A percentile compares a stretch with the other conserved stretches of the same genome.
Evolutionary conservation across 805 yeast species (phyloP).

Genomic region (Schwanniomyces vanrijiae): DNA sequence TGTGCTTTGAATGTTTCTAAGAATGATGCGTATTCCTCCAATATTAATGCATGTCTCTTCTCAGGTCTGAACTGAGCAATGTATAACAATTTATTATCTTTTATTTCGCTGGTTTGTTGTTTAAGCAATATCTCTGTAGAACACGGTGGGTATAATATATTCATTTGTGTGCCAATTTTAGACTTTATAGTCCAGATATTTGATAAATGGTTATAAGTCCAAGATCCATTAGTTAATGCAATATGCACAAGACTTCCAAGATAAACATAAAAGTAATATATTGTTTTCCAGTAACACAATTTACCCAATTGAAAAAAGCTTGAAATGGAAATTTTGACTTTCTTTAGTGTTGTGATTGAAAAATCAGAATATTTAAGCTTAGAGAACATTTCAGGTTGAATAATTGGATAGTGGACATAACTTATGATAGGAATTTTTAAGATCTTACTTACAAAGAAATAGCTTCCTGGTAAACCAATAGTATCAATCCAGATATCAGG

Average conservation of each 20-base stretch:
- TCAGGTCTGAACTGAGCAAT: slow-evolving; percentile 96
- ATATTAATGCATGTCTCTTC: slow-evolving; percentile 77
- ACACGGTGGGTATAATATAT: slow-evolving; percentile 85
- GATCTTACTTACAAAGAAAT: slow-evolving; percentile 58
- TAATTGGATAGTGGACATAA: slow-evolving; percentile 93
- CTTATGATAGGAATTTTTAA: slow-evolving; percentile 75
- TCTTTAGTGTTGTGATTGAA: slow-evolving; percentile 13
- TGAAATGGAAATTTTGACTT: slow-evolving; percentile 12
- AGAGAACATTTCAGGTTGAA: slow-evolving; percentile 82
- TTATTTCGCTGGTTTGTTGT: slow-evolving; percentile 9
- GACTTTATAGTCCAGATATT: slow-evolving; percentile 57
- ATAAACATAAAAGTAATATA: slow-evolving; percentile 63
- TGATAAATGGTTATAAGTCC: slow-evolving; percentile 82
- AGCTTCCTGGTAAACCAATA: slow-evolving; percentile 88
- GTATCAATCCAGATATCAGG: slow-evolving; percentile 97
- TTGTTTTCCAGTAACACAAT: slow-evolving; percentile 67
- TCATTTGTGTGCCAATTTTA: slow-evolving; percentile 20
- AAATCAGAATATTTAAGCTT: slow-evolving; percentile 43
- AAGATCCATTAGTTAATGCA: slow-evolving; percentile 78
- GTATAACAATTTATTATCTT: slow-evolving; percentile 49
- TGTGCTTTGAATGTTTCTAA: slow-evolving; percentile 22
- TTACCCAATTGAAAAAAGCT: slow-evolving; percentile 38
- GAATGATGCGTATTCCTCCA: slow-evolving; percentile 63
- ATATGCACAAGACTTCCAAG: slow-evolving; percentile 68
- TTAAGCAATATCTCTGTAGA: slow-evolving; percentile 55